phyloP scores from a whole-genome alignment of 2,329 filamentous ascomycete species.

The Berkeleyomyces rouxiae region DNA sequence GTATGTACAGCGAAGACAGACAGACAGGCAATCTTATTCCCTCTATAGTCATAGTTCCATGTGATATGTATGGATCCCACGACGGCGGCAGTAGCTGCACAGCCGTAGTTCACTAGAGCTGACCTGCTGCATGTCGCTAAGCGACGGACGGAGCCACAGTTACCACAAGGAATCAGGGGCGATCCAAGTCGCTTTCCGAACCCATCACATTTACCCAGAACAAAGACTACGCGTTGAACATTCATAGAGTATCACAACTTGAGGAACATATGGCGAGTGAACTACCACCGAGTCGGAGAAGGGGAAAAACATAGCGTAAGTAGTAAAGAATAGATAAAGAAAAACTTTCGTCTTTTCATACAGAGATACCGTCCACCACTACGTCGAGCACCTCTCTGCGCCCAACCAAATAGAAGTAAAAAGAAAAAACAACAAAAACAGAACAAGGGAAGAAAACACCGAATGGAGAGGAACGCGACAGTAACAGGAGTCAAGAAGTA shows the following conservation, averaged over 20 bases:
- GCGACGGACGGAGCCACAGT: neutral
- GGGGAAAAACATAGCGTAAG: neutral
- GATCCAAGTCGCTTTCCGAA: neutral
- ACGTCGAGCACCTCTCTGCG: neutral
- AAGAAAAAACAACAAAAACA: neutral
- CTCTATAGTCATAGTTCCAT: neutral
- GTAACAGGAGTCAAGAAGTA: neutral
- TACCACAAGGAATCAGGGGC: neutral
- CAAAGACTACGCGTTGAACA: too few species aligned
- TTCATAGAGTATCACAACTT: neutral
- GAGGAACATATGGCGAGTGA: neutral
- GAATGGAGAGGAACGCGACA: neutral
- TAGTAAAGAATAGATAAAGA: slow-evolving; percentile 3
- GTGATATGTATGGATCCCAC: neutral
- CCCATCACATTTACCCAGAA: neutral
- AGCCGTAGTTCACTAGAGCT: too few species aligned
- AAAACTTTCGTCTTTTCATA: slow-evolving; percentile 13
- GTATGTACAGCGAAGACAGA: too few species aligned
- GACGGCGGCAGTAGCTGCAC: too few species aligned
- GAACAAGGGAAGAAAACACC: neutral
- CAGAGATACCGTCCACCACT: slow-evolving; percentile 7
- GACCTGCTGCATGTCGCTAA: neutral
- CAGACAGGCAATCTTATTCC: neutral
- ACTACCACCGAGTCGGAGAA: slow-evolving; percentile 4
- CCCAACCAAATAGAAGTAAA: neutral